Percentiles rank a stretch among this genome's conserved stretches.
Conservation (phyloP, 2,329 filamentous ascomycete species). For the Fusarium protoensiforme region DNA sequence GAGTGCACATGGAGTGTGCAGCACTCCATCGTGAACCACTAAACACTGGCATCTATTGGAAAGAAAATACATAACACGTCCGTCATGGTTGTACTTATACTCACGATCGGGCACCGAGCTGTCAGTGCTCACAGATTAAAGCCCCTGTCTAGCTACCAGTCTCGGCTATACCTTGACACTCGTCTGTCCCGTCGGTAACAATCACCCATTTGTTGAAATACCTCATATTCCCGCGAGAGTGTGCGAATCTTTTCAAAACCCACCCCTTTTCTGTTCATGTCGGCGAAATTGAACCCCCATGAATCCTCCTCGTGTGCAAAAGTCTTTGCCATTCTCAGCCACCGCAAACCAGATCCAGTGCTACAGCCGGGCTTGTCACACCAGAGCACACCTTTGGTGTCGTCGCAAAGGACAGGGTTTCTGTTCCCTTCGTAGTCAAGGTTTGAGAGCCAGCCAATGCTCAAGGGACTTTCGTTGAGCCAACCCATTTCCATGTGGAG, state of each 20-base stretch:
- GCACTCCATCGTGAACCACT: too few species aligned
- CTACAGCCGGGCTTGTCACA: constrained; percentile 1
- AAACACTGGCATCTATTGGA: too few species aligned
- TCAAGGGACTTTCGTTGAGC: fast-evolving
- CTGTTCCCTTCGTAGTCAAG: background rate
- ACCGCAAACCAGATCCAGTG: background rate
- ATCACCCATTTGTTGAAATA: background rate
- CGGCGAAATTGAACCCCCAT: background rate
- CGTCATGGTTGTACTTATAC: too few species aligned
- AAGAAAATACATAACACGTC: too few species aligned
- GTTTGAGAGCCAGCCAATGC: constrained; percentile 3
- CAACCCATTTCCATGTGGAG: background rate
- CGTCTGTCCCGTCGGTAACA: background rate
- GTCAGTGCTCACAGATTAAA: too few species aligned
- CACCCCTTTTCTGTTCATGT: background rate
- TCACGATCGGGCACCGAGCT: too few species aligned
- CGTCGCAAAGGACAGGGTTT: background rate
- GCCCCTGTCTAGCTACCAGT: too few species aligned
- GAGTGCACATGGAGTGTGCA: background rate
- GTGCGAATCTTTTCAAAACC: background rate
- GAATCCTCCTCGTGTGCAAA: background rate
- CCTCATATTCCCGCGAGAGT: background rate
- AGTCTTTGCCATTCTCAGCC: constrained; percentile 2
- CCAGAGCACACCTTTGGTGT: constrained; percentile 7
- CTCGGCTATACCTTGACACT: background rate